Base-by-base conservation (phyloP, 2,329 filamentous ascomycete species). In the Pezicula rhizophila region DNA sequence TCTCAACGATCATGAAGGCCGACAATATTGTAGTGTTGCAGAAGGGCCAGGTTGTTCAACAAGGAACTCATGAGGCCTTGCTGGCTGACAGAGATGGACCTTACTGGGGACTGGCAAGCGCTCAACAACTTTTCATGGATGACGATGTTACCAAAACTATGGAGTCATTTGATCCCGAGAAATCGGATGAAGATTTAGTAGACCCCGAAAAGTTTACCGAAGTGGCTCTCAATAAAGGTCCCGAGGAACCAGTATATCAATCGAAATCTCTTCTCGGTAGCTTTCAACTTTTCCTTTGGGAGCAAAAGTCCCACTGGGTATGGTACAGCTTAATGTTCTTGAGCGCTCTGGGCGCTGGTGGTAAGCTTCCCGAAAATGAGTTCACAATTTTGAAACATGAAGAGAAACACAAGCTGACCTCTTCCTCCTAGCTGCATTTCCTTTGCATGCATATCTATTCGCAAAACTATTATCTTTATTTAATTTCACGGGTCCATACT, bases 11-110 rank as follows among this genome's bases (percentile, higher is more conserved):
- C 58, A 84, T 82, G 64, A 80, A 85, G 53, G 88, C 89, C 1
- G 84, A 95, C 60, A 79, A 82, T 33, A 95, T 95, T 49, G 72
- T 90, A 6, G 89, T 95, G 1, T 67, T 95, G 45, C 76, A 84
- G 43, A 78, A 84, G 57, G 89, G 89, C 2, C 68, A 75, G 46
- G 78, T 89, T 0, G 75, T 85, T 8, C 88, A 95, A 64, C 72
- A 84, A 56, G 89, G 89, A 0, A 89, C 79, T 0, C 89, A 95
- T 55, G 79, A 89, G 6, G 77, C 80, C 39, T 75, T 95, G 0
- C 71, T 95, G 1, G 64, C 72, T 3, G 42, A 61, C 41, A 72
- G 80, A 4, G 71, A 70, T 2, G 80, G 86, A 1, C 73, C 85
- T 15, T 92, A 92, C 59, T 76, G 76, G 34, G 76, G 76, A 2